Percentiles rank a stretch among this genome's conserved stretches.
Evolutionary conservation across 179 eudicot genomes (phyloP).

Genomic region (Dionaea muscipula): DNA sequence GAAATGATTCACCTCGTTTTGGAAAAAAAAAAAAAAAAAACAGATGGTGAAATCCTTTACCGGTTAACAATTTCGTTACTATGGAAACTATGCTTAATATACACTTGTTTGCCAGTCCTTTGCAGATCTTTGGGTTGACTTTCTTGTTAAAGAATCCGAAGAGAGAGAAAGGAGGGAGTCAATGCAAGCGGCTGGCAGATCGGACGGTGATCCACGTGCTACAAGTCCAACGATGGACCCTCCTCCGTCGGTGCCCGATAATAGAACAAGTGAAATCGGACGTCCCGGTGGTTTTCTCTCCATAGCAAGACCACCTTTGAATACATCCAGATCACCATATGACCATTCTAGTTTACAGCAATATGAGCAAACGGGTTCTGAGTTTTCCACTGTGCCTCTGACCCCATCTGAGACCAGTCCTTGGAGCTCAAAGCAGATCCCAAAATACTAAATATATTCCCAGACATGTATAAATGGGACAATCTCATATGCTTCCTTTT

Average conservation of each 20-base stretch:
- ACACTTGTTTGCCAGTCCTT: constrained; percentile 52
- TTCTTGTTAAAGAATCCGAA: constrained; percentile 85
- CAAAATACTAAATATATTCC: constrained; percentile 22
- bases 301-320: constrained; percentile 17
- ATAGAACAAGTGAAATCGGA: constrained; percentile 16
- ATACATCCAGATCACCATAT: constrained; percentile 23
- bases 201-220: constrained; percentile 17
- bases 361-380: constrained; percentile 46
- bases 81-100: too few relatives aligned
- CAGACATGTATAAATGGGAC: constrained; percentile 15
- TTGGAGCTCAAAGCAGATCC: constrained; percentile 26
- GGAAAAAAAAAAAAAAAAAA: too few relatives aligned
- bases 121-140: constrained; percentile 97
- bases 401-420: constrained; percentile 48
- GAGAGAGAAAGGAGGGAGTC: constrained; percentile 75
- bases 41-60: too few relatives aligned
- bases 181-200: constrained; percentile 24
- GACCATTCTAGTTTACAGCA: constrained; percentile 29
- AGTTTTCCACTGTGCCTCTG: constrained; percentile 90
- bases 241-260: constrained; percentile 21
- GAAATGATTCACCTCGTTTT: too few relatives aligned
- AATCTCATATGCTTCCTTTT: constrained; percentile 5
- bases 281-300: constrained; percentile 28
- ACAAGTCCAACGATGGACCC: constrained; percentile 19
- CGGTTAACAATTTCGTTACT: too few relatives aligned